Conservation (phyloP, 129 eudicot species). For the Chrysanthemum lavandulifolium region DNA sequence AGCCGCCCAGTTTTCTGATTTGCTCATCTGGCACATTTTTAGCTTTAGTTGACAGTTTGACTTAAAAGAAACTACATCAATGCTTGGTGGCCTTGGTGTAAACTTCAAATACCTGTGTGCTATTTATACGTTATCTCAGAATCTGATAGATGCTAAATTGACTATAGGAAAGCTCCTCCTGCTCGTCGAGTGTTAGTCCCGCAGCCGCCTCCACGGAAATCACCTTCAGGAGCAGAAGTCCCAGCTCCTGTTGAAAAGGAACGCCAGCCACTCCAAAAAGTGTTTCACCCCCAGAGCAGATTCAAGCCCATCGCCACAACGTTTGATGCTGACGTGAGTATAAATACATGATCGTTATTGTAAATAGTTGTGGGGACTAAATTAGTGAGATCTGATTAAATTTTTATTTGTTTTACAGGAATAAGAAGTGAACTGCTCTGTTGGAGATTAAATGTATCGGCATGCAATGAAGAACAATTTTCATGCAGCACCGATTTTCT, state of each 20-base stretch:
- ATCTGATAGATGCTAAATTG: constrained; percentile 13
- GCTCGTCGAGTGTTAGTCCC: constrained; percentile 68
- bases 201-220: constrained; percentile 63
- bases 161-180: constrained; percentile 45
- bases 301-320: constrained; percentile 83
- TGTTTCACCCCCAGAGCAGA: constrained; percentile 70
- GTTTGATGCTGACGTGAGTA: constrained; percentile 79
- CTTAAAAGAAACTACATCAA: background rate
- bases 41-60: too few relatives aligned
- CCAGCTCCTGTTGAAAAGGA: constrained; percentile 46
- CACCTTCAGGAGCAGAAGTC: constrained; percentile 66
- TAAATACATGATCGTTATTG: background rate
- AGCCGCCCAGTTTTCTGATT: too few relatives aligned
- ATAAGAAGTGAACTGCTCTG: constrained; percentile 17
- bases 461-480: constrained; percentile 23
- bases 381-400: background rate
- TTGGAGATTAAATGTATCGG: constrained; percentile 14
- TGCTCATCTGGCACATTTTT: too few relatives aligned
- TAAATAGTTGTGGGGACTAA: background rate
- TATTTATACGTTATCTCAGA: background rate
- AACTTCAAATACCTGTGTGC: background rate
- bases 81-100: background rate
- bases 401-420: constrained; percentile 43
- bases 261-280: constrained; percentile 64
- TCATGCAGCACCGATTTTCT: too few relatives aligned